phyloP scores from a whole-genome alignment of 1,284 basidiomycete genomes.

The Leccinum subrobustum region DNA sequence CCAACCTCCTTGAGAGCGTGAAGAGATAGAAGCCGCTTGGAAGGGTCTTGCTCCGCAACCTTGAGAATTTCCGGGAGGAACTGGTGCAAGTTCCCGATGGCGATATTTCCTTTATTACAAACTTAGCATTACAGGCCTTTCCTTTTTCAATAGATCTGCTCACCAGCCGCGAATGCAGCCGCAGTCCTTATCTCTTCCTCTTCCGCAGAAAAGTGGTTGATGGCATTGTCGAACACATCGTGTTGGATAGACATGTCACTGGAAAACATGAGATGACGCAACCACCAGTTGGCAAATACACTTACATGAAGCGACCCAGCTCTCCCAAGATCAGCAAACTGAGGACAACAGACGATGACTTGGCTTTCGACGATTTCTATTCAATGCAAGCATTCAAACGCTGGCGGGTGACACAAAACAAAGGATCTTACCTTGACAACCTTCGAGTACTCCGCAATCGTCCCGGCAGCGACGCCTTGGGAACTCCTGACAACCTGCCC shows the following conservation, averaged over 20 bases:
- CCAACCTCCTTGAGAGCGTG: slow-evolving; percentile 90
- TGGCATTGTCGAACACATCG: slow-evolving; percentile 72
- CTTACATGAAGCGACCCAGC: slow-evolving; percentile 83
- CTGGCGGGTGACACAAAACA: neutral
- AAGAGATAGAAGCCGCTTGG: slow-evolving; percentile 80
- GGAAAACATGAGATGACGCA: slow-evolving; percentile 8
- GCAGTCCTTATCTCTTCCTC: slow-evolving; percentile 85
- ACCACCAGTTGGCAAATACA: slow-evolving; percentile 3
- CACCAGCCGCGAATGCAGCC: slow-evolving; percentile 89
- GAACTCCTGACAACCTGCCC: slow-evolving; percentile 76
- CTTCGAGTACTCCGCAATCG: slow-evolving; percentile 80
- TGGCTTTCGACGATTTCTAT: slow-evolving; percentile 64
- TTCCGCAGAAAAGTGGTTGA: slow-evolving; percentile 72
- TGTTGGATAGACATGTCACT: slow-evolving; percentile 83
- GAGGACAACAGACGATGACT: slow-evolving; percentile 69
- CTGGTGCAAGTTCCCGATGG: slow-evolving; percentile 84
- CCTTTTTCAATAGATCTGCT: slow-evolving; percentile 14
- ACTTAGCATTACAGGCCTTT: neutral
- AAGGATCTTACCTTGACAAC: slow-evolving; percentile 58
- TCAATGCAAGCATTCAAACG: slow-evolving; percentile 7
- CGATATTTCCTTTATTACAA: slow-evolving; percentile 74
- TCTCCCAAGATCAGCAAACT: slow-evolving; percentile 88
- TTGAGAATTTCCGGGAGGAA: slow-evolving; percentile 87
- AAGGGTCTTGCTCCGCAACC: slow-evolving; percentile 75
- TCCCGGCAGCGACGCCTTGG: slow-evolving; percentile 70